These are phyloP conservation scores for Bodo saltans DNA, from an alignment of 78 protist species.

Conservation along the genomic window DNA sequence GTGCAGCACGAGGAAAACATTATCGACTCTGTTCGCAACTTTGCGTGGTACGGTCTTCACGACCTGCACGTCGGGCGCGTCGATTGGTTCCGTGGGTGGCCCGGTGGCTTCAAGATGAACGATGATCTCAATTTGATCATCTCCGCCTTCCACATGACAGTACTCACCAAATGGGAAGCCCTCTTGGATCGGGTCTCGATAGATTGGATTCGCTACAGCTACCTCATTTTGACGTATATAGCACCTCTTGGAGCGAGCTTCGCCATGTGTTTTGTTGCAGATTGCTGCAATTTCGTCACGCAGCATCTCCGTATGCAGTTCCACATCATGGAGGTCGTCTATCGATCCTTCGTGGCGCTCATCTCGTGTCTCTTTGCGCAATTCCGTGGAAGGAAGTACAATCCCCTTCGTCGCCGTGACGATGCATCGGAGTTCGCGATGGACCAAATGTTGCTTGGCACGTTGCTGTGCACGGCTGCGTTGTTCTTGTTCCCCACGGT, in stretches of 20 bases:
- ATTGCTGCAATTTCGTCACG: background rate
- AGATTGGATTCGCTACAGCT: background rate
- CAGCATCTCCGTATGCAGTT: background rate
- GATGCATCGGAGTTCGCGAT: background rate
- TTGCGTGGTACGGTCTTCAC: background rate
- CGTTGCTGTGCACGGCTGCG: conserved; percentile 5
- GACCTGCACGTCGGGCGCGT: background rate
- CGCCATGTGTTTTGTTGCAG: background rate
- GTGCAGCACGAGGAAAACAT: background rate
- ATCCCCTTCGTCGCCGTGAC: background rate
- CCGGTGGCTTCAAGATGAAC: conserved; percentile 25
- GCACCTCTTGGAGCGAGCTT: background rate
- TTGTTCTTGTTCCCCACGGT: conserved; percentile 25
- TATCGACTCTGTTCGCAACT: background rate
- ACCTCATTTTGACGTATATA: background rate
- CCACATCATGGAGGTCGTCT: background rate
- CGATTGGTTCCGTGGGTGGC: conserved; percentile 28
- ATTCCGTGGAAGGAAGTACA: background rate
- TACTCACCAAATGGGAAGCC: background rate
- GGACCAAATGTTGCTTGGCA: conserved; percentile 19
- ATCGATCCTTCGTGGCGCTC: background rate
- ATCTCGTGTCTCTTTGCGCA: background rate
- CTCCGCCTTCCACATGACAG: background rate
- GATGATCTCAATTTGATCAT: background rate
- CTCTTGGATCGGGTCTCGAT: background rate